These are phyloP conservation scores for Coemansia erecta DNA, from an alignment of 192 early-diverging fungal genomes.

Conservation along the genomic window DNA sequence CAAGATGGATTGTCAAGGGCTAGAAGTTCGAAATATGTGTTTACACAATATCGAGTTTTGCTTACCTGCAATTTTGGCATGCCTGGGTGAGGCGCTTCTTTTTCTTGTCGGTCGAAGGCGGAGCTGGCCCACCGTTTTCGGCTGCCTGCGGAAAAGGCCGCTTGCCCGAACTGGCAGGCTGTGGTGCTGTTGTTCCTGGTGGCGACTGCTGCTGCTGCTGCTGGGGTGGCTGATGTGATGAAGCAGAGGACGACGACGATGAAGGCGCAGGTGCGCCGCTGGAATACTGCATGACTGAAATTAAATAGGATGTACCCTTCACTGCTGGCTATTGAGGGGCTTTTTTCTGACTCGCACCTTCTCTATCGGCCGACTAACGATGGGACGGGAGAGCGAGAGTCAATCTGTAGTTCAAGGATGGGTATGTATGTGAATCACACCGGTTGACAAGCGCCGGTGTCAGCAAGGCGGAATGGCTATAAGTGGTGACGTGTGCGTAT, in stretches of 20 bases:
- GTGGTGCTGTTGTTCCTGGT: constrained; percentile 2
- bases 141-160: constrained; percentile 8
- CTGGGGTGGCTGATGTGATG: constrained; percentile 11
- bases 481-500: no score
- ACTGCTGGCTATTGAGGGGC: no score
- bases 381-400: neutral
- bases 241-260: constrained; percentile 3
- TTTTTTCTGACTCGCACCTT: no score
- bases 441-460: no score
- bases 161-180: constrained; percentile 6
- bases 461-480: no score
- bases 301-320: neutral
- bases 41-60: neutral
- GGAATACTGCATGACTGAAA: constrained; percentile 5
- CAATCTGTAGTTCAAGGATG: no score
- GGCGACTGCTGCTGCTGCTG: constrained; percentile 10
- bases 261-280: constrained; percentile 15
- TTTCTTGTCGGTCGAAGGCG: constrained; percentile 24
- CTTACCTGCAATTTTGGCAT: constrained; percentile 54
- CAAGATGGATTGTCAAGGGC: no score
- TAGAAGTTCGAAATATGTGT: no score
- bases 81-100: constrained; percentile 55
- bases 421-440: no score
- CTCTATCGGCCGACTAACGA: neutral
- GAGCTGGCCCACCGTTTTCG: neutral